Evolutionary conservation across 202 grass and related monocot genomes (phyloP).

Genomic region (Zoysia matrella): DNA sequence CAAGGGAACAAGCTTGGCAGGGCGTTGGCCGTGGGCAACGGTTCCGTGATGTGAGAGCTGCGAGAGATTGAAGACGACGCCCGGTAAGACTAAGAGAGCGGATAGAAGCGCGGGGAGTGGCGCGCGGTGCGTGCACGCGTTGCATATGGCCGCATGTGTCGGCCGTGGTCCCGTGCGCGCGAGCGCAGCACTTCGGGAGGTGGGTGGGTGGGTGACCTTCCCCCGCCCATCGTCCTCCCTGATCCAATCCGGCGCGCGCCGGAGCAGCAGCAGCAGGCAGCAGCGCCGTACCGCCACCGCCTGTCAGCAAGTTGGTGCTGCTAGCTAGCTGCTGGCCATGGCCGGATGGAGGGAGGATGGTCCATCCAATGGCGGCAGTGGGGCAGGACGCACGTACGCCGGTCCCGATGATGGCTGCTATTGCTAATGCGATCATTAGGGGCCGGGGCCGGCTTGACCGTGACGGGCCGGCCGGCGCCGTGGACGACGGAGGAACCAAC

Average conservation of each 20-base stretch:
- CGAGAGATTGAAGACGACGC: too few species aligned
- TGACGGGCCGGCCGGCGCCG: neutral
- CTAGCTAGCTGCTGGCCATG: too few species aligned
- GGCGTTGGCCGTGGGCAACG: constrained; percentile 1
- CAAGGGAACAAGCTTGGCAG: constrained; percentile 41
- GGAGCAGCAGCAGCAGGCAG: neutral
- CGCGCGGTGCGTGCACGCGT: too few species aligned
- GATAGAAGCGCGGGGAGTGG: too few species aligned
- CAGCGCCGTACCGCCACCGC: constrained; percentile 6
- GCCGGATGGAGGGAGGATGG: neutral
- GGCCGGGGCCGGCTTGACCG: constrained; percentile 15
- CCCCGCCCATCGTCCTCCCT: too few species aligned
- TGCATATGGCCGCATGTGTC: too few species aligned
- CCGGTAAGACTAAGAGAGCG: too few species aligned
- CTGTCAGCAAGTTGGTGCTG: constrained; percentile 38
- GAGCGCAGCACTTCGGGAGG: constrained; percentile 45
- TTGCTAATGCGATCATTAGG: constrained; percentile 52
- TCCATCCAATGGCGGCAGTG: constrained; percentile 2
- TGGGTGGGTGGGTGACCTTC: neutral
- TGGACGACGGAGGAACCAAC: constrained; percentile 24
- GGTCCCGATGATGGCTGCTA: constrained; percentile 12
- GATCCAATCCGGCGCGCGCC: neutral
- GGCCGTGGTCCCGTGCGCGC: too few species aligned
- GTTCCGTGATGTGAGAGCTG: constrained; percentile 40
- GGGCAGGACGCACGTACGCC: neutral